Base-by-base conservation (phyloP, 73 alveolate species). In the Blepharisma stoltei region DNA sequence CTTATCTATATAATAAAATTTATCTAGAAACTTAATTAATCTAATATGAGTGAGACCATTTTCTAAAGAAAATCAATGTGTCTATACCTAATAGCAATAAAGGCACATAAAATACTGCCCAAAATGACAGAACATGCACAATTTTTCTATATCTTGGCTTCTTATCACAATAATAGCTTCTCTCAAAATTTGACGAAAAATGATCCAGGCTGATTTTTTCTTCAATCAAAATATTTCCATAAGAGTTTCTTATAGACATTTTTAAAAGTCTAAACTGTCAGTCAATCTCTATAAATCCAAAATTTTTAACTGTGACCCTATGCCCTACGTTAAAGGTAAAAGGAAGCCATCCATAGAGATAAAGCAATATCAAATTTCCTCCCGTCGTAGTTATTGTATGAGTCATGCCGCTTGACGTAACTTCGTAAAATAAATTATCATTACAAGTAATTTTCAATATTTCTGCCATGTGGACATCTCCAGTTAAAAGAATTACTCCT, bases 381-480 rank as follows among this genome's bases (percentile, higher is more conserved):
- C 23, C 14, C 2, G 73, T 60, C 43, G 80, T 46, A 32, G 8
- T 27, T 27, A 37, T 25, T 20, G 76, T 8, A 25, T 71, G 75
- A 6, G 75, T 48, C 14, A 71, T 6, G 54, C 81, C 75, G 45
- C 78, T 11, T 7, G 76, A 20, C 2, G 75, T 71, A 45, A 21
- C 32, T 54, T 32, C 76, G 21, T 44, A 41, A 11, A 71, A 21
- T 8, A 50, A 14, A 18, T 18, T 0, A 6, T 54, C 54, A 46
- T 8, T 25, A 25, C 76, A 71, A 6, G 78, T 23, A 4, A 54
- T 44, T 44, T 11, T 18, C 37, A 37, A 7, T 7, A 71, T 21
- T 54, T 32, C 75, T 11, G 54, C 76, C 9, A 6, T 7, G 5
- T 71, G 81, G 7, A 71, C 76, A 71, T 71, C 81, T 6, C 81